Conservation (phyloP, 257 asterid genomes). For the Solanum lycopersicoides region DNA sequence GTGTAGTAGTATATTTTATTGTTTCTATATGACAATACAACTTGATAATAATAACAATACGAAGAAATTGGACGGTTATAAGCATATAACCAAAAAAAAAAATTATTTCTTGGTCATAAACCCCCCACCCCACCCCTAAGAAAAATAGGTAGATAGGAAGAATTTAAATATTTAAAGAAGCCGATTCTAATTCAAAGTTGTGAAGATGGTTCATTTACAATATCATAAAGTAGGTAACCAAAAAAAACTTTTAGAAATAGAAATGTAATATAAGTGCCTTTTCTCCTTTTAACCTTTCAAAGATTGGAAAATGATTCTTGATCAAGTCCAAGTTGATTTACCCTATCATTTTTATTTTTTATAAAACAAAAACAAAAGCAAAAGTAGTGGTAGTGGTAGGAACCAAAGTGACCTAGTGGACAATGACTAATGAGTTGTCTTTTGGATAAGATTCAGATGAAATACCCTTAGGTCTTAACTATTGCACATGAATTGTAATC, state of each 20-base stretch:
- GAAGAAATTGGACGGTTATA: neutral
- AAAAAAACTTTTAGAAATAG: neutral
- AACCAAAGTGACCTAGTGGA: neutral
- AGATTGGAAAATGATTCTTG: neutral
- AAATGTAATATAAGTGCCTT: neutral
- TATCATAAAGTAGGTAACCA: neutral
- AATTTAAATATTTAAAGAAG: neutral
- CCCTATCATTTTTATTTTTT: neutral
- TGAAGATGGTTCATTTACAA: neutral
- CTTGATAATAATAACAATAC: neutral
- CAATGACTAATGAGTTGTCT: neutral
- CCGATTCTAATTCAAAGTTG: neutral
- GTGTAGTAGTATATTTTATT: neutral
- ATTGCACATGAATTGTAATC: neutral
- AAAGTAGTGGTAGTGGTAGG: neutral
- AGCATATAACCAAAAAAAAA: neutral
- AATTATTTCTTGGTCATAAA: neutral
- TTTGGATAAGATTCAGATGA: neutral
- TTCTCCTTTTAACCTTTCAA: neutral
- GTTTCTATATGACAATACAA: neutral
- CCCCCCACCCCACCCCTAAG: neutral
- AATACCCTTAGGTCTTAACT: neutral
- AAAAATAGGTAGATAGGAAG: neutral
- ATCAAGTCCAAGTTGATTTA: neutral
- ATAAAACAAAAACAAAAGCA: neutral